Conservation (phyloP, 768 basidiomycete genomes). For the Leccinum imitatum region DNA sequence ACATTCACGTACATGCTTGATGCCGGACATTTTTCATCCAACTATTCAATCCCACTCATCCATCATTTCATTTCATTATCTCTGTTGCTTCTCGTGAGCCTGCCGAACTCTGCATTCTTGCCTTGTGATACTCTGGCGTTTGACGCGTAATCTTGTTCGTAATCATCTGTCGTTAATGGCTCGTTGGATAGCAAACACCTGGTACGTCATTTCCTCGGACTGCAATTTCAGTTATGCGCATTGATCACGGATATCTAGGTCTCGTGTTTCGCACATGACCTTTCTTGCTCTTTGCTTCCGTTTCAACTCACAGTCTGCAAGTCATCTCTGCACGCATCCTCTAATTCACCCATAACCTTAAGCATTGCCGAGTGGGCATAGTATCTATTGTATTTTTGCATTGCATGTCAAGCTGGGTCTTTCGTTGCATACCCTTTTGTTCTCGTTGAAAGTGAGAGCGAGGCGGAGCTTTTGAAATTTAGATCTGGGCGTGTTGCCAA, state of each 20-base stretch:
- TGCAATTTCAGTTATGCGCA: neutral
- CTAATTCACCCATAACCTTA: conserved; percentile 8
- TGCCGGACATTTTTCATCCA: neutral
- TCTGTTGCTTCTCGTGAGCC: neutral
- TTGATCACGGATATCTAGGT: conserved; percentile 10
- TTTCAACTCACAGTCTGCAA: neutral
- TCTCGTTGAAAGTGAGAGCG: neutral
- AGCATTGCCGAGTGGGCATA: conserved; percentile 12
- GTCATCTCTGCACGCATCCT: neutral
- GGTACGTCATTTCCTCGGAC: conserved; percentile 9
- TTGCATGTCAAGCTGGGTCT: conserved; percentile 4
- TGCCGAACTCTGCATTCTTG: neutral
- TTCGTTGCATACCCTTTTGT: neutral
- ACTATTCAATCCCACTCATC: neutral
- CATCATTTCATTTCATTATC: neutral
- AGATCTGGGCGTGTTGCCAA: neutral
- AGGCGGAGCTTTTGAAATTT: neutral
- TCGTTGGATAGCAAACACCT: neutral
- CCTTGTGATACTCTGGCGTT: neutral
- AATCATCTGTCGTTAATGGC: conserved; percentile 5
- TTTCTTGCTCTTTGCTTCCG: neutral
- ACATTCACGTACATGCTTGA: conserved; percentile 10
- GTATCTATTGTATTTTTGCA: conserved; percentile 12
- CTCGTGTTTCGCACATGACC: neutral
- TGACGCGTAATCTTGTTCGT: conserved; percentile 1